Base-by-base conservation (phyloP, 352 stramenopile species). In the Globisporangium spiculum region DNA sequence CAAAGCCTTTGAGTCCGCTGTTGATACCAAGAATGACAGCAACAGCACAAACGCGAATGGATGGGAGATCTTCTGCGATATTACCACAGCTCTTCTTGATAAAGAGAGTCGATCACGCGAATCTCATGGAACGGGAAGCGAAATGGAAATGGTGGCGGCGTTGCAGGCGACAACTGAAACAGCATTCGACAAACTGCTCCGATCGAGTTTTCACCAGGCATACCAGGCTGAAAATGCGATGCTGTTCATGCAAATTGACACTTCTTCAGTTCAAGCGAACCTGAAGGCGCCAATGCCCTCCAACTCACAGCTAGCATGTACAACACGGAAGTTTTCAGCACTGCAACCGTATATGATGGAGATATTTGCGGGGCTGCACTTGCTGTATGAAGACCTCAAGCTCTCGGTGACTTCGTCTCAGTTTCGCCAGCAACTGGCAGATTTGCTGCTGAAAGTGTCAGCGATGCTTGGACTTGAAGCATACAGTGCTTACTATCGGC, bases 371-470 rank as follows among this genome's bases (percentile, higher is more conserved):
- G 81, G 73, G 0, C 67, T 94, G 32, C 87, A 94, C 46, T 73
- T 93, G 32, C 63, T 92, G 4, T 76, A 89, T 48, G 85, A 94
- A 83, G 85, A 94, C 36, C 59, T 84, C 0, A 88, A 83, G 58
- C 66, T 93, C 18, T 91, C 85, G 10, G 68, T 74, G 36, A 68
- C 54, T 8, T 78, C 75, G 3, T 73, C 63, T 24, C 44, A 67
- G 20, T 64, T 73, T 22, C 73, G 73, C 20, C 70, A 82, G n/a
- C 66, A 74, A 36, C 52, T 94, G n/a, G 71, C 70, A 2, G 53
- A 53, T 3, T 66, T 91, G 9, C 38, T 90, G 12, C 44, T 78
- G 34, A 60, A 78, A 16, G 60, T 92, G 50, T 72, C 81, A 32
- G 9, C 22, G 6, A 54, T n/a, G 9, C 50, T 89, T 20, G 68